Base-by-base conservation (phyloP, 345 rosid genomes). In the Excoecaria cochinchinensis region DNA sequence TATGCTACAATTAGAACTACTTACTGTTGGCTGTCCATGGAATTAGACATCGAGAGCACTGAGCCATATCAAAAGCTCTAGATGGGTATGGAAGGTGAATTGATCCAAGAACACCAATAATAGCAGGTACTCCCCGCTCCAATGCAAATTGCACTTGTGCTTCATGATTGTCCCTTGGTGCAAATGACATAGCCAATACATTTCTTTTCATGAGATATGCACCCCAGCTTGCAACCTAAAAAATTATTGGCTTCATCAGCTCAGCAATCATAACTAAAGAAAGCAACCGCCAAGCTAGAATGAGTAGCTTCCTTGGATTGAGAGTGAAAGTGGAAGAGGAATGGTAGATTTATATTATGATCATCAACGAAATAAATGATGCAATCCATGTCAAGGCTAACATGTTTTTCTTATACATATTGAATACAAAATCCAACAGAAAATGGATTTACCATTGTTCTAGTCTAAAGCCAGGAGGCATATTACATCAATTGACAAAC, bases 81-180 rank as follows among this genome's bases (percentile, higher is more conserved):
- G 99, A 81, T 68, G 99, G 99, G 74, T 86, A 95, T 51, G 99
- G 98, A 81, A 95, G 96, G 55, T 53, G 82, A 77, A 93, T 87
- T 48, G 93, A 78, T 74, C 99, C 99, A 82, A 95, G 98, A 78
- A 95, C 99, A 24, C 91, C 98, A 72, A 95, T 88, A 71, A 89
- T 59, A 22, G 98, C 97, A 56, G 99, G 97, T 55, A 95, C 98
- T 46, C 98, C 99, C 84, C 99, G 83, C 85, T 95, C 99, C 67
- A 93, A 84, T n/a, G 99, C 98, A 82, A 95, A 95, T 75, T 95
- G 99, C n/a, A 93, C 90, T 86, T 95, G 99, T 4, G 99, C 98
- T 78, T 95, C 99, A 5, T 95, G 99, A 86, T 90, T 91, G 83
- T 95, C 99, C 40, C 94, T 78, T 42, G 99, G 99, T 3, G 99